These are phyloP conservation scores for Haberlea rhodopensis DNA, from an alignment of 257 asterid species.

Conservation along the genomic window DNA sequence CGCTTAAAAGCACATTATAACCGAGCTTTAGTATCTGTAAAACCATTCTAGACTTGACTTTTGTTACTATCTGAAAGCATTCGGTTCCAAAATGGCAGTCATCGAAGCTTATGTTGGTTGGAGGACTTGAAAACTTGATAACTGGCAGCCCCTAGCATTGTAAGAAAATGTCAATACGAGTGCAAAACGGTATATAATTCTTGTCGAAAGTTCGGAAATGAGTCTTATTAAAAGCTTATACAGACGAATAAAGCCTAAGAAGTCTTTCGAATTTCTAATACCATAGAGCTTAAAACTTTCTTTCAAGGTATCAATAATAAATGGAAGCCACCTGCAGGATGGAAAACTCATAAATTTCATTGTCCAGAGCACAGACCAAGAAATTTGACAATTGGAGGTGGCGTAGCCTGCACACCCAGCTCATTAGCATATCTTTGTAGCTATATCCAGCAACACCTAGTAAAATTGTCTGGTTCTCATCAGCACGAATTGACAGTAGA, in stretches of 20 bases:
- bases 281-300: neutral
- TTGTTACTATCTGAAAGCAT: constrained; percentile 91
- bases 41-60: constrained; percentile 85
- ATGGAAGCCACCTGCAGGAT: constrained; percentile 65
- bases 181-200: constrained; percentile 40
- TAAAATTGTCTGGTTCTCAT: constrained; percentile 59
- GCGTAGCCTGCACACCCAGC: constrained; percentile 83
- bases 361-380: constrained; percentile 78
- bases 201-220: no score
- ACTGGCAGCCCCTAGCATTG: constrained; percentile 81
- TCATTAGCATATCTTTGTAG: constrained; percentile 93
- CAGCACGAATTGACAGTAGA: constrained; percentile 57
- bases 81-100: constrained; percentile 93
- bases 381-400: constrained; percentile 59
- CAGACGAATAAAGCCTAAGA: neutral
- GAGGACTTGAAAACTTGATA: constrained; percentile 55
- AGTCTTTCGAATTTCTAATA: constrained; percentile 2
- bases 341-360: constrained; percentile 64
- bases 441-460: constrained; percentile 93
- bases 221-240: neutral
- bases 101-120: constrained; percentile 76
- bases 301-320: neutral
- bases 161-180: neutral
- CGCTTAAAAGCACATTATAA: constrained; percentile 44
- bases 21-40: constrained; percentile 91